Evolutionary conservation across 192 early-diverging fungal genomes (phyloP), one percentile per base, ranked within the genome.

Genomic region (Rhizophlyctis rosea): DNA sequence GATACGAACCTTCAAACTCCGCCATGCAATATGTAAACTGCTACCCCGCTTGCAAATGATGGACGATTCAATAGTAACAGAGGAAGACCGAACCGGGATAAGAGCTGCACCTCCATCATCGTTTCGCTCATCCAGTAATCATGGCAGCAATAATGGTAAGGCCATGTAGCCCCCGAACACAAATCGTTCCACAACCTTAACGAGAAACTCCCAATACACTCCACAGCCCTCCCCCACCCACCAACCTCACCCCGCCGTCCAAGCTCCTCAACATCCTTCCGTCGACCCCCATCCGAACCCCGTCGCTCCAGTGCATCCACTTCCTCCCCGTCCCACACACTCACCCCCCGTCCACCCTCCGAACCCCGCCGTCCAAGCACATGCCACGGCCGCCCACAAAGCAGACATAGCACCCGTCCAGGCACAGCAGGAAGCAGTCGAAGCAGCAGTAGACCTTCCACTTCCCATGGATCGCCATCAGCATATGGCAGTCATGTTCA

Each of bases 31-130:
- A 1, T 36, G 59, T 32, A 27, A 34, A 18, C 25, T 50, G n/a
- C 36, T 76, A 35, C 74, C 74, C n/a, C 31, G 50, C 3, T 54
- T 76, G 31, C 7, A 49, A 7, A 54, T 65, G 2, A 49, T 75
- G 54, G 66, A 75, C 48, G 74, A 75, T 64, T 48, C 59, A 31
- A 47, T 39, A 32, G 33, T 74, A 14, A 62, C 48, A n/a, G 27
- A 32, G 36, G 2, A 18, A 4, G 56, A 65, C n/a, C 25, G 16
- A 31, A 33, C 32, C 18, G 56, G 48, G 28, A 30, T 21, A 52
- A 62, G 14, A 14, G 4, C 32, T 32, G 50, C 25, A 24, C 56
- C 28, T 18, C 24, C 24, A n/a, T n/a, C n/a, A n/a, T n/a, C 27
- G 56, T 60, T 60, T 4, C 18, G 47, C 44, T 60, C 47, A 18